Conservation (phyloP, 2,329 filamentous ascomycete species). For the Xylaria arbuscula region DNA sequence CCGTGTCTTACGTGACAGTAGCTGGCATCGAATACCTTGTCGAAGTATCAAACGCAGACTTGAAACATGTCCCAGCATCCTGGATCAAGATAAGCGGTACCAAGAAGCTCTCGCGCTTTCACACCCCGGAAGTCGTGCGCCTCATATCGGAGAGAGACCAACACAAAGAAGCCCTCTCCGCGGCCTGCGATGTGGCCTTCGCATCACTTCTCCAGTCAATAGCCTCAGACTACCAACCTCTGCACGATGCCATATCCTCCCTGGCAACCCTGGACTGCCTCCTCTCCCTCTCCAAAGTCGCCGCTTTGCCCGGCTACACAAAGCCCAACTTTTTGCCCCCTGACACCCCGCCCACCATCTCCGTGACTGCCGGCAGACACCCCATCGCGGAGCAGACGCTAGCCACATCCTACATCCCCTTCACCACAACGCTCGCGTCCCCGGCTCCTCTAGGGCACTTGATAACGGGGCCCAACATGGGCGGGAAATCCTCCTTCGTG, state of each 20-base stretch:
- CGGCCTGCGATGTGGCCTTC: slow-evolving; percentile 90
- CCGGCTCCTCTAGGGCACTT: slow-evolving; percentile 78
- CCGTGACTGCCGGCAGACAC: slow-evolving; percentile 81
- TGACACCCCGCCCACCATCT: slow-evolving; percentile 73
- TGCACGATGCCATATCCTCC: slow-evolving; percentile 87
- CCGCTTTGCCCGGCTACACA: slow-evolving; percentile 85
- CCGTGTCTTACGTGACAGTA: slow-evolving; percentile 83
- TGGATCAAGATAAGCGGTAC: slow-evolving; percentile 97
- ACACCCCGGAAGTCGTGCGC: slow-evolving; percentile 88
- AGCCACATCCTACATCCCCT: slow-evolving; percentile 89
- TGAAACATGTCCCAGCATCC: slow-evolving; percentile 90
- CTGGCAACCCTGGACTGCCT: slow-evolving; percentile 91
- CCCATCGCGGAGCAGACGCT: slow-evolving; percentile 96
- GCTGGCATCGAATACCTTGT: slow-evolving; percentile 95
- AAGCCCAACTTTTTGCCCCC: slow-evolving; percentile 76
- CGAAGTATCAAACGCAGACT: slow-evolving; percentile 83
- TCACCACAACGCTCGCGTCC: slow-evolving; percentile 79
- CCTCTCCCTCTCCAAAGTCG: slow-evolving; percentile 84
- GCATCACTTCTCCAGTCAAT: slow-evolving; percentile 76
- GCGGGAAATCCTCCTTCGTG: slow-evolving; percentile 97
- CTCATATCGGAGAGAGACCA: slow-evolving; percentile 90
- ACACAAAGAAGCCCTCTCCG: slow-evolving; percentile 91
- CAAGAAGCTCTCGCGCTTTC: slow-evolving; percentile 91
- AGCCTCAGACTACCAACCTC: slow-evolving; percentile 84
- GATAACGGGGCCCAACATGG: slow-evolving; percentile 98